phyloP scores from a whole-genome alignment of 768 basidiomycete species.

The Exidia glandulosa region DNA sequence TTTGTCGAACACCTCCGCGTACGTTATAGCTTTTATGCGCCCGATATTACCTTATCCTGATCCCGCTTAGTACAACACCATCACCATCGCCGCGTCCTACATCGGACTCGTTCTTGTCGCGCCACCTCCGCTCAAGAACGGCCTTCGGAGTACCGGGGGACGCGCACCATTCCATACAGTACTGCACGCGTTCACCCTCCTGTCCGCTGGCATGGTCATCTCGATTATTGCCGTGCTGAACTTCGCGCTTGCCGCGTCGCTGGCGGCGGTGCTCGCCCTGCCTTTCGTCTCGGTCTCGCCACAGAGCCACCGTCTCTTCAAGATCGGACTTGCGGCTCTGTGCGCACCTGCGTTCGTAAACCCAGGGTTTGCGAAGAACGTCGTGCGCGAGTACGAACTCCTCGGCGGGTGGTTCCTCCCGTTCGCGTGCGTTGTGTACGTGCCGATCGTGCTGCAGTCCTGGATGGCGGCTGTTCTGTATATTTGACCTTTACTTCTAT shows the following conservation, averaged over 20 bases:
- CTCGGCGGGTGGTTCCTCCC: constrained; percentile 77
- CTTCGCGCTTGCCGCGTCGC: constrained; percentile 73
- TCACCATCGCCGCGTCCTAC: not conserved
- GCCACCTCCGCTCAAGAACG: constrained; percentile 14
- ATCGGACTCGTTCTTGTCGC: not conserved
- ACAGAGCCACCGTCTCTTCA: constrained; percentile 16
- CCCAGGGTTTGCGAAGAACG: constrained; percentile 44
- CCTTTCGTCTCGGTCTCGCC: constrained; percentile 39
- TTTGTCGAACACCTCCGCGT: no score
- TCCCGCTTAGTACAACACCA: no score
- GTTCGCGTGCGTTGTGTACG: constrained; percentile 69
- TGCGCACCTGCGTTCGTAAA: constrained; percentile 29
- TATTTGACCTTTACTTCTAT: not conserved
- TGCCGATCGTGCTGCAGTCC: constrained; percentile 63
- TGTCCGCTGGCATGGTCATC: constrained; percentile 76
- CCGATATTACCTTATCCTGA: no score
- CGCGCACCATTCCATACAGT: constrained; percentile 31
- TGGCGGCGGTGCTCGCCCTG: constrained; percentile 53
- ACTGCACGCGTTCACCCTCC: constrained; percentile 69
- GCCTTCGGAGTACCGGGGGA: not conserved
- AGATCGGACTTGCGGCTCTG: not conserved
- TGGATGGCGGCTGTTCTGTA: constrained; percentile 26
- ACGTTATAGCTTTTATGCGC: no score
- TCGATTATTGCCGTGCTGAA: constrained; percentile 82
- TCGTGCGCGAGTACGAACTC: constrained; percentile 67